Base-by-base conservation (phyloP, 2,329 filamentous ascomycete species). In the Cryoendolithus antarcticus region DNA sequence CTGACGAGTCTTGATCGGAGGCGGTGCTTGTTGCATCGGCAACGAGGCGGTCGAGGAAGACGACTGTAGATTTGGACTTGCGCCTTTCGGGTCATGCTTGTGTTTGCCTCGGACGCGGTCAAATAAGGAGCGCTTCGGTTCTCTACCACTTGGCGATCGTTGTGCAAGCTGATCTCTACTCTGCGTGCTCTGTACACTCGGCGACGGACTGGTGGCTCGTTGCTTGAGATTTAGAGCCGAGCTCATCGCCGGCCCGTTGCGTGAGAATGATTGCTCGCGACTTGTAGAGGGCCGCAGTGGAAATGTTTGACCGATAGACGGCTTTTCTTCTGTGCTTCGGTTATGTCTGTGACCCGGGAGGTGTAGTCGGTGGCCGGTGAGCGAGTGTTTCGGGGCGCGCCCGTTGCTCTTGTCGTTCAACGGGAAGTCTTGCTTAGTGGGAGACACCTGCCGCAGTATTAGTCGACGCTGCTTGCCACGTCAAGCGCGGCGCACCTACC, bases 161-260 rank as follows among this genome's bases (percentile, higher is more conserved):
- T 77, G 73, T 6, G 43, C 46, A 40, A 31, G 55, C 34, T 42
- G 44, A 44, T 61, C 70, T 54, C 57, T 69, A 56, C 61, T 73
- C 61, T 65, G 64, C 13, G 66, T 71, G 54, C 80, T 85, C 49
- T 73, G 74, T 32, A 74, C 68, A 59, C 84, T 91, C 6, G 86
- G 82, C 1, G 85, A 84, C 19, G 88, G 86, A 60, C 88, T 93
- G 44, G 82, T 75, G 9, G 84, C 78, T 48, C 86, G 79, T 48
- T 65, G 72, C 57, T 69, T 61, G 29, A 73, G 59, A 34, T 62
- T 66, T 53, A 72, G 66, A 9, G 69, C 65, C 10, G 69, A 69
- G 43, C 57, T 61, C 44, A 66, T 57, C 9, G 62, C 55, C 2
- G 62, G 64, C 9, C 72, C 76, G 21, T 62, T 62, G 42, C 61